phyloP scores from a whole-genome alignment of 2,329 filamentous ascomycete species.

The Laburnicola sp. region DNA sequence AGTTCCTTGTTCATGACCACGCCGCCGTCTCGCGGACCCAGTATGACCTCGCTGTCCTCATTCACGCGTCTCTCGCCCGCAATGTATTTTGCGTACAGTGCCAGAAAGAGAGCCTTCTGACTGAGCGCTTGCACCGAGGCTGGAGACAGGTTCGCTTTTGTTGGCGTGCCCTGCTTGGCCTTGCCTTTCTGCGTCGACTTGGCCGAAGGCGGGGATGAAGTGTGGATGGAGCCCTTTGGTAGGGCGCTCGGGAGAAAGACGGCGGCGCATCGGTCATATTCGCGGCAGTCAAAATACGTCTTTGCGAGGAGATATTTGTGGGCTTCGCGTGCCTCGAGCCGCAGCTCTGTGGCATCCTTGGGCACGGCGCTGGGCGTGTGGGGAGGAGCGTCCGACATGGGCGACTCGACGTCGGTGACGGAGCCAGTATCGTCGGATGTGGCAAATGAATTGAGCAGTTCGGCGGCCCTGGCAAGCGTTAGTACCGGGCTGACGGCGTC shows the following conservation, averaged over 20 bases:
- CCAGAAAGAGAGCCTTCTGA: constrained; percentile 89
- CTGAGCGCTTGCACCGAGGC: constrained; percentile 62
- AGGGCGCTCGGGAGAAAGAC: constrained; percentile 84
- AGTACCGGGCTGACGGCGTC: constrained; percentile 15
- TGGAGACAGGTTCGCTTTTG: constrained; percentile 38
- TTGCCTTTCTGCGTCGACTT: constrained; percentile 62
- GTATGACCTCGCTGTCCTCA: constrained; percentile 95
- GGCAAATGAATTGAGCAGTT: constrained; percentile 83
- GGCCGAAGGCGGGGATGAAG: constrained; percentile 45
- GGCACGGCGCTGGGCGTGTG: constrained; percentile 53
- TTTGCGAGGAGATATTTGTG: constrained; percentile 88
- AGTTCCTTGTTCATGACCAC: constrained; percentile 85
- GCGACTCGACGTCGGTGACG: constrained; percentile 62
- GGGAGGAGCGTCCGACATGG: constrained; percentile 58
- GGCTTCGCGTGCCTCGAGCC: constrained; percentile 76
- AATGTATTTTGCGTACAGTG: constrained; percentile 88
- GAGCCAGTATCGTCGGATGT: constrained; percentile 56
- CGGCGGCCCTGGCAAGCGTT: constrained; percentile 73
- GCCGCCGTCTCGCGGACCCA: constrained; percentile 88
- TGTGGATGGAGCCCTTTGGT: constrained; percentile 65
- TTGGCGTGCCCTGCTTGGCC: constrained; percentile 47
- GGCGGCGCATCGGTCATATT: constrained; percentile 90
- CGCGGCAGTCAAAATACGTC: constrained; percentile 90
- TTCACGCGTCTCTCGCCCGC: constrained; percentile 95
- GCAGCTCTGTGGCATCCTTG: constrained; percentile 70